phyloP scores from a whole-genome alignment of 179 eudicot species.

The Pouteria campechiana region DNA sequence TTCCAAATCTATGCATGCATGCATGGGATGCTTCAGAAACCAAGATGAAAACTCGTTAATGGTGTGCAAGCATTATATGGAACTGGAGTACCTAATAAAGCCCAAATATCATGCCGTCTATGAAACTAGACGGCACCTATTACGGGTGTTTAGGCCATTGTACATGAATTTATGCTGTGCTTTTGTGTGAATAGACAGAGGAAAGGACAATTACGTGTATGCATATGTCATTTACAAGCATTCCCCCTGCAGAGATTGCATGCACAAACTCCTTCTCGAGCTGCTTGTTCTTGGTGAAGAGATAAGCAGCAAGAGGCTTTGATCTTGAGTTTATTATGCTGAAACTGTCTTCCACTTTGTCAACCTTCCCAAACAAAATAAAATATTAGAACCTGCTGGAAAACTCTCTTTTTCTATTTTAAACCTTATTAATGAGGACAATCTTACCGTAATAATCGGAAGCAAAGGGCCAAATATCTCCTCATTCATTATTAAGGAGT shows the following conservation, averaged over 20 bases:
- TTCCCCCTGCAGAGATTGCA: conserved; percentile 66
- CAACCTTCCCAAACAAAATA: conserved; percentile 36
- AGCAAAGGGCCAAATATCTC: conserved; percentile 91
- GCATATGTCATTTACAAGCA: conserved; percentile 61
- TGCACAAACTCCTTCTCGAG: conserved; percentile 49
- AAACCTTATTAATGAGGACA: too few relatives aligned
- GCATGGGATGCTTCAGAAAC: too few relatives aligned
- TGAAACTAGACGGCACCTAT: too few relatives aligned
- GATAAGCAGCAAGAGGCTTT: conserved; percentile 91
- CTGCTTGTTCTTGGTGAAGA: conserved; percentile 66
- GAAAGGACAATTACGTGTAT: conserved; percentile 54
- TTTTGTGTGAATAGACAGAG: too few relatives aligned
- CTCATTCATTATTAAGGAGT: conserved; percentile 67
- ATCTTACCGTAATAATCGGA: conserved; percentile 76
- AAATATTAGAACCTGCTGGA: neutral
- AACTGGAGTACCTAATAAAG: too few relatives aligned
- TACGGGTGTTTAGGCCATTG: too few relatives aligned
- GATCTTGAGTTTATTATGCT: conserved; percentile 52
- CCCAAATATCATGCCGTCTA: too few relatives aligned
- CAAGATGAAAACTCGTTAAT: too few relatives aligned
- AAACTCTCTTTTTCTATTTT: too few relatives aligned
- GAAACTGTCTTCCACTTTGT: conserved; percentile 52
- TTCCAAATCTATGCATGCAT: too few relatives aligned
- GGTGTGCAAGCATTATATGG: too few relatives aligned
- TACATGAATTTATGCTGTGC: too few relatives aligned